Base-by-base conservation (phyloP, 139 green algal genomes). In the Pseudopediastrum boryanum region DNA sequence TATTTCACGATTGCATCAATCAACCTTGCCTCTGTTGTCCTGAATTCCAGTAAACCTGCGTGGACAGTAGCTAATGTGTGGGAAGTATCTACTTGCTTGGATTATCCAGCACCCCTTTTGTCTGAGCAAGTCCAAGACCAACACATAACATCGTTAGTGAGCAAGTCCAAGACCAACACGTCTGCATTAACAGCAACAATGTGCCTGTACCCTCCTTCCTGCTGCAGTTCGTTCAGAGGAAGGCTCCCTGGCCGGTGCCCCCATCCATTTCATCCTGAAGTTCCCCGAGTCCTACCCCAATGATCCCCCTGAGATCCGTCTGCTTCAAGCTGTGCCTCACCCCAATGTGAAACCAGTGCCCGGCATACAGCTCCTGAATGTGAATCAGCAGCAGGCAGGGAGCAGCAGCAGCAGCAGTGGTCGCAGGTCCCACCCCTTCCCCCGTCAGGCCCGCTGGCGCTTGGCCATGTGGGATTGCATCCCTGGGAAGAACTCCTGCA, bases 401-500 rank as follows among this genome's bases (percentile, higher is more conserved):
- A 41, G 9, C 27, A 43, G 42, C 68, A 76, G 68, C 33, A 16
- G 7, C 2, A 43, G 7, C 62, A 42, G 27, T 70, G 27, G 13
- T 36, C 10, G n/a, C 27, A 58, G 35, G 27, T 27, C 36, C 68
- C 44, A 31, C 19, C 68, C 31, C 2, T n/a, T 65, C 29, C 68
- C 68, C 0, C 2, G 46, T 3, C 46, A 76, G 48, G 68, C 68
- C 16, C 46, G 68, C 5, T 81, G 62, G 62, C 21, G 44, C 27
- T 48, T 81, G 62, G 44, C 52, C 3, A 31, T 71, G 13, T 70
- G 75, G 59, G 70, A 79, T 29, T 79, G 80, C 66, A 82, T 78
- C 51, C 80, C 80, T 39, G 70, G 38, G 31, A 50, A 82, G 8
- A 70, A 82, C 65, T 46, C 50, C 39, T 85, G 80, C 73, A 61